These are phyloP conservation scores for Aspergillus fijiensis DNA, from an alignment of 2,329 filamentous ascomycete genomes.

Conservation along the genomic window DNA sequence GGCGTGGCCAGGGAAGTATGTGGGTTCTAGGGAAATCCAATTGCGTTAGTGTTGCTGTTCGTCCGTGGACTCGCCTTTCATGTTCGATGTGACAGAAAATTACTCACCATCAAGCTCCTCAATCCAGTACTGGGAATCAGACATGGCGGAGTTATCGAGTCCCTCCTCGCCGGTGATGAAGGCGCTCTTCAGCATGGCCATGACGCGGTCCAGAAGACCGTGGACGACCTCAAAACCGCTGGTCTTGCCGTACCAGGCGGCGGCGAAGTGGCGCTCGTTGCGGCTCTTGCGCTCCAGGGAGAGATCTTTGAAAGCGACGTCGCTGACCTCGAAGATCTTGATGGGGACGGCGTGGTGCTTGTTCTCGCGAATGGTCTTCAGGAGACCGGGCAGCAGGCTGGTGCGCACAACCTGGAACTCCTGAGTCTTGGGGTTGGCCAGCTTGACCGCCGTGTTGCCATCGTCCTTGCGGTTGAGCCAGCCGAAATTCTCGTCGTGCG, in stretches of 20 bases:
- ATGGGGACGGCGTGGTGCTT: slow-evolving; percentile 84
- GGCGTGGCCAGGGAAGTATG: slow-evolving; percentile 87
- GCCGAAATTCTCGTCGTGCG: slow-evolving; percentile 95
- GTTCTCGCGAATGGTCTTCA: slow-evolving; percentile 94
- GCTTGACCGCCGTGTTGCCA: slow-evolving; percentile 74
- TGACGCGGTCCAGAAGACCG: slow-evolving; percentile 84
- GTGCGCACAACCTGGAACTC: slow-evolving; percentile 95
- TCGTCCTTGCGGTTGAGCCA: slow-evolving; percentile 92
- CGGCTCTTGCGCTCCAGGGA: slow-evolving; percentile 77
- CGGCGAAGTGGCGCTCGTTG: slow-evolving; percentile 95
- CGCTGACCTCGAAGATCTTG: slow-evolving; percentile 87
- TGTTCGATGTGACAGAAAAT: neutral
- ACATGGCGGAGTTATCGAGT: slow-evolving; percentile 57
- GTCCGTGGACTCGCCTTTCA: neutral
- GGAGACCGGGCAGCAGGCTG: slow-evolving; percentile 76
- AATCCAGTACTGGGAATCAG: slow-evolving; percentile 81
- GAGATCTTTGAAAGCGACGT: slow-evolving; percentile 88
- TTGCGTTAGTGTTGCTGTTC: neutral
- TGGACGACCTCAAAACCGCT: slow-evolving; percentile 96
- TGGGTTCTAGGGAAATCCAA: slow-evolving; percentile 59
- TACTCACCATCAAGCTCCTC: slow-evolving; percentile 75
- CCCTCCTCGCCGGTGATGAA: slow-evolving; percentile 78
- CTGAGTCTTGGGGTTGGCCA: slow-evolving; percentile 88
- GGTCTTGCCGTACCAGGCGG: slow-evolving; percentile 90
- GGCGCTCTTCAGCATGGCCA: slow-evolving; percentile 83